phyloP scores from a whole-genome alignment of 768 basidiomycete species.

The Dictyophora rubrovolvata region DNA sequence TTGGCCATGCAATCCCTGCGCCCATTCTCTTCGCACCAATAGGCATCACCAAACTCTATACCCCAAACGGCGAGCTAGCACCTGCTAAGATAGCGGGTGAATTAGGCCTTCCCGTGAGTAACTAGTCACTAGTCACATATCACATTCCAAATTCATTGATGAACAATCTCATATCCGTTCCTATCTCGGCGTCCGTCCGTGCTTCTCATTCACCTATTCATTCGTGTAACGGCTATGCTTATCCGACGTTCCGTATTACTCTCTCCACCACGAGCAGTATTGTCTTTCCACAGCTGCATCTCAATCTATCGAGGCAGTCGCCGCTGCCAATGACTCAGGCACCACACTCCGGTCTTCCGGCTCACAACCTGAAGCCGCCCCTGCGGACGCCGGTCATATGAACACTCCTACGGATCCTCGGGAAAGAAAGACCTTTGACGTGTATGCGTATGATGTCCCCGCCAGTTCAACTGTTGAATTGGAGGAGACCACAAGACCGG shows the following conservation, averaged over 20 bases:
- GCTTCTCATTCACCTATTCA: background rate
- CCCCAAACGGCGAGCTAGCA: slow-evolving; percentile 34
- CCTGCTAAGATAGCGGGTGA: slow-evolving; percentile 39
- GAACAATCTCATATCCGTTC: background rate
- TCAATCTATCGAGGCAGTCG: slow-evolving; percentile 42
- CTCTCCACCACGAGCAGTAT: slow-evolving; percentile 22
- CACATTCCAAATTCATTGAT: too few species aligned
- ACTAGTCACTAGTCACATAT: background rate
- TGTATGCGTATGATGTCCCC: background rate
- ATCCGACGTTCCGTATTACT: background rate
- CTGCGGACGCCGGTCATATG: too few species aligned
- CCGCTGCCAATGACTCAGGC: slow-evolving; percentile 34
- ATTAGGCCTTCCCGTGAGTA: slow-evolving; percentile 30
- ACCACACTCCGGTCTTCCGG: slow-evolving; percentile 19
- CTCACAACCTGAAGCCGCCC: background rate
- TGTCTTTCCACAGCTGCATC: slow-evolving; percentile 42
- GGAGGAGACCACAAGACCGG: background rate
- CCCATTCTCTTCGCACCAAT: slow-evolving; percentile 48
- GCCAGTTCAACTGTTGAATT: background rate
- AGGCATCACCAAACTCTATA: slow-evolving; percentile 44
- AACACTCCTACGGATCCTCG: background rate
- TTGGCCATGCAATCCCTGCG: slow-evolving; percentile 37
- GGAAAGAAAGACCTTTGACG: background rate
- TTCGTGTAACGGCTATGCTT: too few species aligned
- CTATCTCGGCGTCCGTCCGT: background rate